Base-by-base conservation (phyloP, 164 flowering plant genomes). In the Tetracentron sinense region DNA sequence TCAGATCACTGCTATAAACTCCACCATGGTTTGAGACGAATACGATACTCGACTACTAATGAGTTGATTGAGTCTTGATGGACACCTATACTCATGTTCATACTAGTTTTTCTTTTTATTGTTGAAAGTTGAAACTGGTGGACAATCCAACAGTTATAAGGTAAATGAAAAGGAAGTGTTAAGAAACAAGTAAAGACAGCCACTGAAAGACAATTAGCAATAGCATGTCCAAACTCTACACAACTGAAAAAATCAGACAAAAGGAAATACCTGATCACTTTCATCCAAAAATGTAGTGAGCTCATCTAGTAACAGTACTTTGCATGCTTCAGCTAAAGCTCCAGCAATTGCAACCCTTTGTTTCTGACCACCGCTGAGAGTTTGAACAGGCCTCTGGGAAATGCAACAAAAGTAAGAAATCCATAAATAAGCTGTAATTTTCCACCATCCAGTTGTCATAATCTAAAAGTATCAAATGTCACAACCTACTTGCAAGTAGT, bases 331-430 rank as follows among this genome's bases (percentile, higher is more conserved):
- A 60, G 96, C 96, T 60, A 94, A 74, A 77, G 99, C 96, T 62
- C 99, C 99, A 26, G 97, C 99, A 65, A 94, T 89, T 25, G 97
- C n/a, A n/a, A n/a, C 96, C 77, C 97, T 81, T 72, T 94, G 99
- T 70, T 94, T 94, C 83, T 91, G 99, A 62, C 97, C 99, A 46
- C 99, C 96, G 71, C 99, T 94, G 29, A 91, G 96, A 66, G 96
- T 94, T 74, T 94, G 97, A 66, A 91, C 87, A 27, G 92, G 92
- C 68, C 96, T 83, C 97, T 93, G 73, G 64, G 11, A 64, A 63
- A 48, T 50, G 38, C 51, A 75, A 48, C 42, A 31, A 4, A 35
- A 53, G 19, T 29, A 14, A 70, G n/a, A 31, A 50, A 17, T 29
- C 33, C 25, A 62, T 23, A 21, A 65, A n/a, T n/a, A n/a, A 51